These are phyloP conservation scores for Symmetrospora coprosmae DNA, from an alignment of 768 basidiomycete species.

Conservation along the genomic window DNA sequence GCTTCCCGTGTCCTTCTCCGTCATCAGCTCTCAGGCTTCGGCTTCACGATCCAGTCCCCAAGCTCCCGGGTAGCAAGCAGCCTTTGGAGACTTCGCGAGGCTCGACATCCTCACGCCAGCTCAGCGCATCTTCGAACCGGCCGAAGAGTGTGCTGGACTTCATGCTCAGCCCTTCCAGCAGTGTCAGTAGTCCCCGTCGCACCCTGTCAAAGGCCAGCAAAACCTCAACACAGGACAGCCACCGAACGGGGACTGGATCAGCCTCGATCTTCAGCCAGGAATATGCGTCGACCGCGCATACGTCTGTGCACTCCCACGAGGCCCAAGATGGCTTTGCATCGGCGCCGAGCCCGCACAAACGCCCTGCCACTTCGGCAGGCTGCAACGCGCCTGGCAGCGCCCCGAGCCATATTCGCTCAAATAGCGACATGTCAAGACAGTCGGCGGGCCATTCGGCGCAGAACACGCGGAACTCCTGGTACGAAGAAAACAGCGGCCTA, in stretches of 20 bases:
- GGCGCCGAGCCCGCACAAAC: neutral
- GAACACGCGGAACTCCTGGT: too few relatives aligned
- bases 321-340: slow-evolving; percentile 6
- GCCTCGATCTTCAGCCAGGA: slow-evolving; percentile 11
- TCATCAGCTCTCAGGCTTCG: slow-evolving; percentile 1
- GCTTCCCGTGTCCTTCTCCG: too few relatives aligned
- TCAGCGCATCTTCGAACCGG: slow-evolving; percentile 15
- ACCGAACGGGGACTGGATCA: too few relatives aligned
- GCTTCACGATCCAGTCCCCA: neutral
- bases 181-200: slow-evolving; percentile 2
- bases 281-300: slow-evolving; percentile 15
- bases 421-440: neutral
- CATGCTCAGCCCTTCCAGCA: slow-evolving; percentile 8
- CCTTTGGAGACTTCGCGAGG: neutral
- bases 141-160: slow-evolving; percentile 16
- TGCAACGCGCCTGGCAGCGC: neutral
- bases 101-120: neutral
- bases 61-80: neutral
- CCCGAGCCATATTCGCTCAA: neutral
- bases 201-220: slow-evolving; percentile 18
- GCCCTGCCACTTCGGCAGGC: neutral
- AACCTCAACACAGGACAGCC: neutral
- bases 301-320: slow-evolving; percentile 11
- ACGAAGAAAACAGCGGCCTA: too few relatives aligned
- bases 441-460: too few relatives aligned